These are phyloP conservation scores for Termitomyces sp. DNA, from an alignment of 768 basidiomycete genomes.

Conservation along the genomic window DNA sequence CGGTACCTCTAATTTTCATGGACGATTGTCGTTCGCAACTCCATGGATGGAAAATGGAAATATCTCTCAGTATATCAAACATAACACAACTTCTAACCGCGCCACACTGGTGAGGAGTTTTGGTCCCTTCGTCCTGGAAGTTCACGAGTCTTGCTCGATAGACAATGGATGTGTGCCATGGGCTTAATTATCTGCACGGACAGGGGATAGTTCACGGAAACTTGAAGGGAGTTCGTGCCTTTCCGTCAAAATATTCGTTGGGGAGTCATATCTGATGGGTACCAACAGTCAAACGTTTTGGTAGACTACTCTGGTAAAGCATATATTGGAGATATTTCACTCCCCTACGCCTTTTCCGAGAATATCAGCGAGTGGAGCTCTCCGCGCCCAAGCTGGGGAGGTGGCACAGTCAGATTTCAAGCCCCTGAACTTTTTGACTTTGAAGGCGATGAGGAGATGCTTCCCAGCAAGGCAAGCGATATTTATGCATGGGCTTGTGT, in stretches of 20 bases:
- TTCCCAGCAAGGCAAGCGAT: background rate
- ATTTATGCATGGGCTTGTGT: slow-evolving; percentile 4
- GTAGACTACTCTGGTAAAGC: background rate
- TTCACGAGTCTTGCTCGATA: background rate
- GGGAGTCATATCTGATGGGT: background rate
- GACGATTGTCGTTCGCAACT: slow-evolving; percentile 4
- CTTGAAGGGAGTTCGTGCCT: background rate
- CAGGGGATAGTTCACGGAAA: background rate
- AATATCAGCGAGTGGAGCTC: background rate
- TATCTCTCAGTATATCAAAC: background rate
- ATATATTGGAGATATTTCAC: background rate
- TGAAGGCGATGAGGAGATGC: background rate
- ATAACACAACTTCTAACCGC: background rate
- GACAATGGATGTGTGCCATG: background rate
- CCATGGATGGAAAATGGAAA: slow-evolving; percentile 11
- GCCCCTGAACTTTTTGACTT: slow-evolving; percentile 5
- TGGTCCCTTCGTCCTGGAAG: background rate
- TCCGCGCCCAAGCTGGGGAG: too few relatives aligned
- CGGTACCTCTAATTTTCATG: slow-evolving; percentile 2
- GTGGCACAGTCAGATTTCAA: slow-evolving; percentile 1
- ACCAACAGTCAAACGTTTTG: background rate
- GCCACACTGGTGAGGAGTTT: background rate
- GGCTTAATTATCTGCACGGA: background rate
- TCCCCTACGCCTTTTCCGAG: background rate
- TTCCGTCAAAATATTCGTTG: background rate